phyloP scores from a whole-genome alignment of 1,139 yeast species.

The Pichia sp. region DNA sequence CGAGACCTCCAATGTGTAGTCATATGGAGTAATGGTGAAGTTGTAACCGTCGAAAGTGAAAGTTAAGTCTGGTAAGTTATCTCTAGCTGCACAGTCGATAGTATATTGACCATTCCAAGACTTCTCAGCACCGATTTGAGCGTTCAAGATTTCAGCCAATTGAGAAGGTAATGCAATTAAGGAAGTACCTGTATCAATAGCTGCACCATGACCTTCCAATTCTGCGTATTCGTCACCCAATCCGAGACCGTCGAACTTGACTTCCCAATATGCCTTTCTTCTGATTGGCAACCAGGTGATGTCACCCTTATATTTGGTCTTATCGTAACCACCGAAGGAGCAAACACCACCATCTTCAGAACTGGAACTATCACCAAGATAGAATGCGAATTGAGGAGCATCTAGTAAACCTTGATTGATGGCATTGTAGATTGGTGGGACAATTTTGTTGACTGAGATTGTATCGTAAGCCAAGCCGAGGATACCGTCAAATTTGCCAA shows the following conservation, averaged over 20 bases:
- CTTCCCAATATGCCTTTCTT: slow-evolving; percentile 99
- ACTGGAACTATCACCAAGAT: slow-evolving; percentile 72
- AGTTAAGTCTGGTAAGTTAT: slow-evolving; percentile 79
- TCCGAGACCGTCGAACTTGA: slow-evolving; percentile 79
- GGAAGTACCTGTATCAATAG: slow-evolving; percentile 97
- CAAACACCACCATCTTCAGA: slow-evolving; percentile 78
- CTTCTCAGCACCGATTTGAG: slow-evolving; percentile 95
- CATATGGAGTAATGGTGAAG: slow-evolving; percentile 81
- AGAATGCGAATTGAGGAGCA: slow-evolving; percentile 78
- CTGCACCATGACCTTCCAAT: slow-evolving; percentile 84
- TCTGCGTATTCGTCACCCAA: slow-evolving; percentile 88
- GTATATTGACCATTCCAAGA: slow-evolving; percentile 97
- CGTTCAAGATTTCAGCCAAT: slow-evolving; percentile 87
- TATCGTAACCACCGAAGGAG: slow-evolving; percentile 90
- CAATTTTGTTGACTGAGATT: slow-evolving; percentile 79
- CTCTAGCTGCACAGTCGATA: slow-evolving; percentile 81
- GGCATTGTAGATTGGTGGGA: slow-evolving; percentile 93
- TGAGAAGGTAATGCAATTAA: slow-evolving; percentile 91
- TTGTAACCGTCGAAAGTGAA: slow-evolving; percentile 84
- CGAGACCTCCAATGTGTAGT: slow-evolving; percentile 86
- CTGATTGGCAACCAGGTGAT: slow-evolving; percentile 94
- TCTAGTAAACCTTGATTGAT: slow-evolving; percentile 74
- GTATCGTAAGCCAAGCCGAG: slow-evolving; percentile 91
- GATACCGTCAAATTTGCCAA: slow-evolving; percentile 97
- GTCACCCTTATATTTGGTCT: slow-evolving; percentile 66